Conservation (phyloP, 148 eudicot species). For the Chenopodium suecicum region DNA sequence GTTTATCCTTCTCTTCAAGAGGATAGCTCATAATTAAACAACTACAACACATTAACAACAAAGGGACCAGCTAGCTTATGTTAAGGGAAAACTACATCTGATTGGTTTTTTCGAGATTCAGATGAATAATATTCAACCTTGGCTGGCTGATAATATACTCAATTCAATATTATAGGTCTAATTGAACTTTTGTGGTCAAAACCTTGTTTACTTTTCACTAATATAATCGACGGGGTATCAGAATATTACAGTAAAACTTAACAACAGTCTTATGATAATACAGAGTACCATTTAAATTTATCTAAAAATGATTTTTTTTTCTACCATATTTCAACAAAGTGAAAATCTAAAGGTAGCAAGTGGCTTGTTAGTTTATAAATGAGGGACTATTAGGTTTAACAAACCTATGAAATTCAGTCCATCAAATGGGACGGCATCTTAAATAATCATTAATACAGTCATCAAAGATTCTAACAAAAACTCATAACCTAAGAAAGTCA, state of each 20-base stretch:
- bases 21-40: neutral
- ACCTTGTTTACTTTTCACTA: neutral
- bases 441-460: neutral
- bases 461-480: neutral
- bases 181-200: neutral
- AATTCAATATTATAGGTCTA: neutral
- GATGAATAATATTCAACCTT: neutral
- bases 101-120: neutral
- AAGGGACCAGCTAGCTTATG: no score
- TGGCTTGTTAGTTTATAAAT: neutral
- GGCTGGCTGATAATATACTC: no score
- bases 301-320: neutral
- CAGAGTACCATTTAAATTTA: neutral
- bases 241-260: no score
- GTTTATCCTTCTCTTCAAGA: slow-evolving; percentile 4
- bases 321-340: neutral
- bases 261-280: no score
- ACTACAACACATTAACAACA: neutral
- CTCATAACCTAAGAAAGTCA: no score
- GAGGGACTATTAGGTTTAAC: neutral
- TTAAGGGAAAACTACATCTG: neutral
- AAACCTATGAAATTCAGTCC: neutral
- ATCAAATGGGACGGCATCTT: neutral
- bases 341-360: neutral
- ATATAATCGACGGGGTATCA: no score